Evolutionary conservation across 2,329 filamentous ascomycete genomes (phyloP), one percentile per base, ranked within the genome.

Genomic region (Fusarium abutilonis): DNA sequence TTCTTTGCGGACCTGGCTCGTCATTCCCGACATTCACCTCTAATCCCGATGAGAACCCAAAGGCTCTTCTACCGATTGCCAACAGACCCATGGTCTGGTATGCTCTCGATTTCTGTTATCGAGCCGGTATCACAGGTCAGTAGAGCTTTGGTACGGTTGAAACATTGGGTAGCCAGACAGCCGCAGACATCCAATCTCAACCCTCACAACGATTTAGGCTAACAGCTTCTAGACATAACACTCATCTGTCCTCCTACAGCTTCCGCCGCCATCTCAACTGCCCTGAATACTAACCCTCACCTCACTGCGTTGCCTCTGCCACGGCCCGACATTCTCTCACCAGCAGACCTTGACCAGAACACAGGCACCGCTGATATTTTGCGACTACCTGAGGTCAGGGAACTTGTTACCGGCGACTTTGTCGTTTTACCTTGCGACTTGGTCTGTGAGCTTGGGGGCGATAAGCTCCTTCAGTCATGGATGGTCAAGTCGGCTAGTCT

Each of bases 41-140:
- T 3, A 91, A 89, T 60, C 89, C 91, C 6, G 87, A 90, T 76
- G 89, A 93, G 72, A 88, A 91, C 60, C 91, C 91, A 9, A 95
- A 95, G 77, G 91, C 91, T 9, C 83, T 95, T 19, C 78, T 95
- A 8, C 91, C 91, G 6, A 90, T 95, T 57, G 91, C 91, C 32
- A 95, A 95, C 74, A 79, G 91, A 67, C 91, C 91, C 1, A 95
- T 95, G 91, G 89, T 95, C 41, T 94, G 92, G 90, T 95, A 95
- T 74, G 89, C 91, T 6, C 85, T 95, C 36, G 91, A 94, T 70
- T 94, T 92, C 78, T 94, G 91, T 76, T 90, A 92, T 72, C 86
- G 91, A 34, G 91, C 89, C 75, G 91, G 91, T 67, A 86, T 93
- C 65, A 90, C 88, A 71, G 83, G 89, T 91, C 76, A 76, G 84